These are phyloP conservation scores for Ustilaginoidea virens DNA, from an alignment of 2,329 filamentous ascomycete species.

Conservation along the genomic window DNA sequence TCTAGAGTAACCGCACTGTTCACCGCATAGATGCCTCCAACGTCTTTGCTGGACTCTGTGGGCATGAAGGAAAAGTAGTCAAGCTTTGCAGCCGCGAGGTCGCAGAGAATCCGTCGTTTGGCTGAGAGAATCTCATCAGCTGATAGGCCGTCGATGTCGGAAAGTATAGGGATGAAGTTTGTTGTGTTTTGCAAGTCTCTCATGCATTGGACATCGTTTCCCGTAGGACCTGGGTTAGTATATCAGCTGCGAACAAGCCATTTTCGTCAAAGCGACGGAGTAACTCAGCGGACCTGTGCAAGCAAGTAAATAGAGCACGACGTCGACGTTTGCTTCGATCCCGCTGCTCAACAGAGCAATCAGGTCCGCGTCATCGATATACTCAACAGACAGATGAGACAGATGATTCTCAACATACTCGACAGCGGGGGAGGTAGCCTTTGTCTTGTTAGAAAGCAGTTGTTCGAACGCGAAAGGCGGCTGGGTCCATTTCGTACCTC, in stretches of 20 bases:
- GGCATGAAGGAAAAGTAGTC: constrained; percentile 50
- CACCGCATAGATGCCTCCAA: constrained; percentile 49
- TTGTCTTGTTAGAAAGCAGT: neutral
- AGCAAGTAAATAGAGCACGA: constrained; percentile 67
- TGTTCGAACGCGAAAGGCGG: neutral
- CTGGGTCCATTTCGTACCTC: constrained; percentile 26
- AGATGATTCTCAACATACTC: constrained; percentile 51
- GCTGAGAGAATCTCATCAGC: constrained; percentile 37
- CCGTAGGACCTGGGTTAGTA: constrained; percentile 15
- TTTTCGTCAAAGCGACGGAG: neutral
- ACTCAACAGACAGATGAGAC: constrained; percentile 20
- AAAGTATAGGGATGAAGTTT: constrained; percentile 73
- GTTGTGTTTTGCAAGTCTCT: constrained; percentile 54
- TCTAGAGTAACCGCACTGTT: constrained; percentile 62
- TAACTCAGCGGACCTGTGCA: constrained; percentile 38
- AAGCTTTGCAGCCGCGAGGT: constrained; percentile 42
- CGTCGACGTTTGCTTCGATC: constrained; percentile 72
- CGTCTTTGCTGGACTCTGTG: constrained; percentile 11
- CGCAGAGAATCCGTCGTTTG: constrained; percentile 43
- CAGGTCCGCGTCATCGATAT: constrained; percentile 59
- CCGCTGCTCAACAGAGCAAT: constrained; percentile 64
- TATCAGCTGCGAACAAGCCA: neutral
- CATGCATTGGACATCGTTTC: constrained; percentile 53
- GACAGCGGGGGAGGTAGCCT: constrained; percentile 21
- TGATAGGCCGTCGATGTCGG: constrained; percentile 57